Percentiles rank a stretch among this genome's conserved stretches.
Evolutionary conservation across 805 yeast species (phyloP).

Genomic region (Metschnikowia continentalis): DNA sequence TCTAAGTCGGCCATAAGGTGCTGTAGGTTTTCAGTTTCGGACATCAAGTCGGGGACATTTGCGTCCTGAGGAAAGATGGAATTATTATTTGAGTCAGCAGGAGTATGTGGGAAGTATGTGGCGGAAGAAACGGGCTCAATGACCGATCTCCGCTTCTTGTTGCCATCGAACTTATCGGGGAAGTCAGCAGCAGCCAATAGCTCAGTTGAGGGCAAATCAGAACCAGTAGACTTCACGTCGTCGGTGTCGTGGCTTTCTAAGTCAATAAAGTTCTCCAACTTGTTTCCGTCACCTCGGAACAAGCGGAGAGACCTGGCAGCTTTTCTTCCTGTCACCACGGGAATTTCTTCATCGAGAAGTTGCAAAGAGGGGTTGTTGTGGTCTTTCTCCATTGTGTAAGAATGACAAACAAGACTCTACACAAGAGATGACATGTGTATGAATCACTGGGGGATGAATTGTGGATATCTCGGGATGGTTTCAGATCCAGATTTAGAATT

Average conservation of each 20-base stretch:
- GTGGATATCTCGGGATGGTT: neutral
- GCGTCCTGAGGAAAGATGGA: neutral
- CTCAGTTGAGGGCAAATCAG: slow-evolving; percentile 7
- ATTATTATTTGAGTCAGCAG: slow-evolving; percentile 16
- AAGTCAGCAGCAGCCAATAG: slow-evolving; percentile 3
- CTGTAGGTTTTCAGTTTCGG: slow-evolving; percentile 25
- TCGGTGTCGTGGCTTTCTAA: slow-evolving; percentile 4
- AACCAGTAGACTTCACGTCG: slow-evolving; percentile 5
- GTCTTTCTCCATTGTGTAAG: slow-evolving; percentile 1
- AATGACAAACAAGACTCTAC: neutral
- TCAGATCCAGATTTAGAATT: neutral
- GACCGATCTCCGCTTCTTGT: slow-evolving; percentile 6
- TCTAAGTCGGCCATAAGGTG: slow-evolving; percentile 50
- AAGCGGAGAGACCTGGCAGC: slow-evolving; percentile 56
- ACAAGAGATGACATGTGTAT: neutral
- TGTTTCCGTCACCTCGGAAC: slow-evolving; percentile 35
- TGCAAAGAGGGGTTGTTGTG: slow-evolving; percentile 7
- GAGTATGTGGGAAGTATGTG: slow-evolving; percentile 65
- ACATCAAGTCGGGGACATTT: slow-evolving; percentile 1
- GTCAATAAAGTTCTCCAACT: slow-evolving; percentile 11
- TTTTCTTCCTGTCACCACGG: slow-evolving; percentile 46
- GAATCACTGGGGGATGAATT: neutral
- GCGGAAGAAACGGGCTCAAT: slow-evolving; percentile 67
- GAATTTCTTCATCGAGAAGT: slow-evolving; percentile 9
- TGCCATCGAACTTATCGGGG: neutral